Conservation (phyloP, 176 grass and related monocot species). For the Bolboschoenus planiculmis region DNA sequence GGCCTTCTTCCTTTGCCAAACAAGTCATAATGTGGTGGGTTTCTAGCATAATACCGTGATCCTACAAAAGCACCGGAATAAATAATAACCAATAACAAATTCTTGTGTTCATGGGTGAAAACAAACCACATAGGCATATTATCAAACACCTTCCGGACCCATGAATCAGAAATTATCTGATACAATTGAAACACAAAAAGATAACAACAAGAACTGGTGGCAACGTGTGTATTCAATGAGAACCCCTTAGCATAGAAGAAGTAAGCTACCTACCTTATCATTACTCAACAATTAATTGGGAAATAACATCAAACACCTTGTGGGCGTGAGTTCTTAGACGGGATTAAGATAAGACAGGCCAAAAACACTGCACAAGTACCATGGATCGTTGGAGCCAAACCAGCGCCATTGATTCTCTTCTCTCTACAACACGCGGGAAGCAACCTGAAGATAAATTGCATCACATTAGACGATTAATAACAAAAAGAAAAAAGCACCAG, state of each 20-base stretch:
- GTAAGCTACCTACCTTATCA: neutral
- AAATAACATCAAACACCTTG: neutral
- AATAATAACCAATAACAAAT: neutral
- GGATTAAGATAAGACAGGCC: neutral
- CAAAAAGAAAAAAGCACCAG: too few species aligned
- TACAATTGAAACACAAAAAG: neutral
- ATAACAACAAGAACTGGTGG: neutral
- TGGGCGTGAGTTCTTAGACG: neutral
- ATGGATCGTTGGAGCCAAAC: neutral
- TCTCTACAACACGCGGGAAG: neutral
- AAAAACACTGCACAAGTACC: neutral
- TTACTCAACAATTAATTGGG: neutral
- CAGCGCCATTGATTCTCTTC: neutral
- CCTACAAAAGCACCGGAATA: constrained; percentile 21
- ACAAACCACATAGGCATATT: neutral
- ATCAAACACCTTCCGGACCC: neutral
- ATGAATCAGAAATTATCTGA: neutral
- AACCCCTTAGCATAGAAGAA: neutral
- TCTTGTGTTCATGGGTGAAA: neutral
- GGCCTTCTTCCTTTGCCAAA: constrained; percentile 67
- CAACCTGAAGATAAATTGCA: neutral
- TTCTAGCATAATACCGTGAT: constrained; percentile 46
- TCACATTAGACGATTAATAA: too few species aligned
- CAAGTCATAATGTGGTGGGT: constrained; percentile 48
- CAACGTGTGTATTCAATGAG: neutral